Base-by-base conservation (phyloP, 2,329 filamentous ascomycete species). In the Ascochyta pisi region DNA sequence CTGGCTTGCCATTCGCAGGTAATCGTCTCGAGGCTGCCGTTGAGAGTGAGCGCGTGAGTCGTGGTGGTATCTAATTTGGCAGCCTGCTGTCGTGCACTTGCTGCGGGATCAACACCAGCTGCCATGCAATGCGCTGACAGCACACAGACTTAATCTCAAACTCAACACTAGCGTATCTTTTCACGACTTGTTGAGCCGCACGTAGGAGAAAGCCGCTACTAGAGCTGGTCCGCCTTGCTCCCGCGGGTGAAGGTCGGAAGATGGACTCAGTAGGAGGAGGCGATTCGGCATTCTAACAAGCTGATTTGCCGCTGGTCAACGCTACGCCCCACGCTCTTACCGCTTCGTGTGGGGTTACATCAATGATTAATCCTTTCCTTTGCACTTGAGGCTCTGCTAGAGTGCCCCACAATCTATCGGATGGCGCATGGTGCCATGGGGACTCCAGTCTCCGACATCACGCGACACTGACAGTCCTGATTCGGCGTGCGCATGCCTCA, bases 381-480 rank as follows among this genome's bases (percentile, higher is more conserved):
- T 19, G 45, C 53, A 38, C 42, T 50, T 56, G 53, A 46, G 53
- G 53, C 53, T 56, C 53, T 56, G 53, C 52, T 55, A 51, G 53
- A 27, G 6, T 19, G 31, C 39, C 16, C 47, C 53, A 51, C 47
- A 47, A 38, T 47, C 16, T 51, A 51, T 56, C 47, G 42, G 47
- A 33, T 24, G 53, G 53, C 31, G 35, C 19, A 33, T 37, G 35
- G 50, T 33, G 42, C 53, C 46, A 47, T 56, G 47, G 53, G 53
- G 53, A 51, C 42, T 56, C 42, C 42, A 50, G 37, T 35, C 33
- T 34, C 37, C 42, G 41, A 43, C 47, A 39, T 42, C 42, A 50
- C 41, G 38, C 53, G 37, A 47, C 41, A 22, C n/a, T 23, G 15
- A 41, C 37, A 13, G 37, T 8, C 3, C 10, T 12, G 42, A 12